Evolutionary conservation across 2,329 filamentous ascomycete species (phyloP).

Genomic region (Diaporthe helianthi): DNA sequence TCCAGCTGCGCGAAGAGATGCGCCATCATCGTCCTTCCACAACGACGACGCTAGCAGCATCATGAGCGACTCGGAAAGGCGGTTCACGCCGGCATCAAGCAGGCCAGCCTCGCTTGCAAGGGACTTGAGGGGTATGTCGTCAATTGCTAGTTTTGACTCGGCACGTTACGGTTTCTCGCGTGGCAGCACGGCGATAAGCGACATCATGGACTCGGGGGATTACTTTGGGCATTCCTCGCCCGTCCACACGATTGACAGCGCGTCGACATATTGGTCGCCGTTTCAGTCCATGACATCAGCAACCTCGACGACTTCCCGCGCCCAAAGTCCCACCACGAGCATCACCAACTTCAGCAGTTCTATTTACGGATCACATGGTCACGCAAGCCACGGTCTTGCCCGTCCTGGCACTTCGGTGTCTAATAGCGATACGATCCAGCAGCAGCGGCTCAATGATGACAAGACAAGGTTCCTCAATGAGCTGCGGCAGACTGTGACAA

Average conservation of each 20-base stretch:
- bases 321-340: slow-evolving; percentile 68
- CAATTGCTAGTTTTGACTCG: slow-evolving; percentile 75
- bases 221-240: slow-evolving; percentile 73
- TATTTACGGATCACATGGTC: slow-evolving; percentile 50
- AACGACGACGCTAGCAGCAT: slow-evolving; percentile 63
- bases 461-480: slow-evolving; percentile 81
- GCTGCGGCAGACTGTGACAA: slow-evolving; percentile 80
- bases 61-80: slow-evolving; percentile 61
- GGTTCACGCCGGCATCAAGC: slow-evolving; percentile 50
- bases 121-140: slow-evolving; percentile 66
- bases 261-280: slow-evolving; percentile 87
- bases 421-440: slow-evolving; percentile 70
- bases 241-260: slow-evolving; percentile 75
- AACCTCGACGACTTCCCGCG: slow-evolving; percentile 63
- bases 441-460: slow-evolving; percentile 68
- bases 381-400: slow-evolving; percentile 55
- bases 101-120: slow-evolving; percentile 60
- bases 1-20: slow-evolving; percentile 49
- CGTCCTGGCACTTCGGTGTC: slow-evolving; percentile 72
- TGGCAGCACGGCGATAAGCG: slow-evolving; percentile 64
- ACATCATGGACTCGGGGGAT: slow-evolving; percentile 73
- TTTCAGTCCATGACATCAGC: slow-evolving; percentile 75
- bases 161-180: slow-evolving; percentile 67
- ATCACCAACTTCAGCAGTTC: slow-evolving; percentile 63
- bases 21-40: slow-evolving; percentile 52